Conservation (phyloP, 2,329 filamentous ascomycete genomes). For the Aspergillus tamarii region DNA sequence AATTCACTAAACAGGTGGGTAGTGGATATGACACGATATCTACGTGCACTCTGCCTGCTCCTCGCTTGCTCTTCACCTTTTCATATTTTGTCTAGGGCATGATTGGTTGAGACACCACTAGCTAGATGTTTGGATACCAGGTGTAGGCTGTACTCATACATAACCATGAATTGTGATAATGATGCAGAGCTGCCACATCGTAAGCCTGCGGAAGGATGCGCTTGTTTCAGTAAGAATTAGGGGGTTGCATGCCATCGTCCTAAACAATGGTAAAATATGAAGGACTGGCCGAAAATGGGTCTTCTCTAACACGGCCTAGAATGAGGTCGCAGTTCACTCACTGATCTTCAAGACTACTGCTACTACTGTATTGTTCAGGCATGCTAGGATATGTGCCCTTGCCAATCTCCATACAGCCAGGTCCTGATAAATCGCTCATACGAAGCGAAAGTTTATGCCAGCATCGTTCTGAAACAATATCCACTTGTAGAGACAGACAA, state of each 20-base stretch:
- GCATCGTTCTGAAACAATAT: constrained; percentile 3
- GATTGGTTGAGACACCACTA: neutral
- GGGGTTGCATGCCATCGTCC: neutral
- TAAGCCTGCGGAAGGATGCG: neutral
- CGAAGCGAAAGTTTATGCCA: constrained; percentile 1
- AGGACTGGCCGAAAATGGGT: neutral
- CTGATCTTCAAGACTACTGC: neutral
- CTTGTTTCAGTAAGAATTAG: neutral
- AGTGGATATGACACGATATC: neutral
- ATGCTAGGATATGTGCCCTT: neutral
- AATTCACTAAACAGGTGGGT: neutral
- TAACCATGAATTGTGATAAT: neutral
- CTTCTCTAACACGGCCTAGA: neutral
- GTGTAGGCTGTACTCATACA: neutral
- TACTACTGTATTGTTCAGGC: neutral
- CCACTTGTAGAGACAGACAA: neutral
- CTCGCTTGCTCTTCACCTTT: neutral
- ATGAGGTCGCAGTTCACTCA: neutral
- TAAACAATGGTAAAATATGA: neutral
- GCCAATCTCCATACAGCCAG: neutral
- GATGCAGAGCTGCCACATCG: neutral
- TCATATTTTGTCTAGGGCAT: neutral
- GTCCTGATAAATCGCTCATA: neutral
- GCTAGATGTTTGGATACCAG: neutral
- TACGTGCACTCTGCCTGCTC: neutral